These are phyloP conservation scores for Thozetella sp. DNA, from an alignment of 495 filamentous ascomycete genomes.

Conservation along the genomic window DNA sequence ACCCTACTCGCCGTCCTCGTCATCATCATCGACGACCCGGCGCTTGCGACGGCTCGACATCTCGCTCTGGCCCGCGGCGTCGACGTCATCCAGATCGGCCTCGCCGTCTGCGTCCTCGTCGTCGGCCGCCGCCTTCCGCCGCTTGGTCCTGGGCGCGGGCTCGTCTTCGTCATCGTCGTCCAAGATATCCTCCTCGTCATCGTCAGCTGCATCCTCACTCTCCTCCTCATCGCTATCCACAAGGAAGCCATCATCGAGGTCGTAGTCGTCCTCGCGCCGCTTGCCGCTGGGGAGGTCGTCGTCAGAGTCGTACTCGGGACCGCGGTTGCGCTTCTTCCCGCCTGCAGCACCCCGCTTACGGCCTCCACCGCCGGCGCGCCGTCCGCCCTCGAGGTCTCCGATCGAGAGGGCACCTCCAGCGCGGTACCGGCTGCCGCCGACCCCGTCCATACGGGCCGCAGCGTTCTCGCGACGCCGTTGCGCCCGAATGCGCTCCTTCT, in stretches of 20 bases:
- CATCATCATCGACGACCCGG: constrained; percentile 50
- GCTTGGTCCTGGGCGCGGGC: constrained; percentile 46
- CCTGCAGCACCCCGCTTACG: constrained; percentile 47
- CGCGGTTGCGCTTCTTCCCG: constrained; percentile 40
- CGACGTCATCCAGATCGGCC: constrained; percentile 43
- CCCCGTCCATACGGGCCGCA: constrained; percentile 61
- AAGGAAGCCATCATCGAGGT: constrained; percentile 78
- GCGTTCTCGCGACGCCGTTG: constrained; percentile 71
- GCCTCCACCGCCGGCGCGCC: constrained; percentile 26
- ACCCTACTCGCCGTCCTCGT: too few species aligned
- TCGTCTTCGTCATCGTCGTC: constrained; percentile 51
- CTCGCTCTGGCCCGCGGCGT: constrained; percentile 30
- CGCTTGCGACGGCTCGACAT: constrained; percentile 34
- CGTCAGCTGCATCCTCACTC: constrained; percentile 61
- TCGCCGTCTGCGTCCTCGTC: constrained; percentile 39
- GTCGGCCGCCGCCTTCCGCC: constrained; percentile 46
- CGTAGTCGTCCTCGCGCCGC: constrained; percentile 78
- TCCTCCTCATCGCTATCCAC: constrained; percentile 75
- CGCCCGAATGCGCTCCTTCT: constrained; percentile 69
- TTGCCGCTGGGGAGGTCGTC: constrained; percentile 64
- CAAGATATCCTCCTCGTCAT: constrained; percentile 52
- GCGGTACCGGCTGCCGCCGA: constrained; percentile 49
- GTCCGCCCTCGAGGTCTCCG: constrained; percentile 71
- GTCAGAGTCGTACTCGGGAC: constrained; percentile 62
- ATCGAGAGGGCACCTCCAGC: constrained; percentile 66